Evolutionary conservation across 2,329 filamentous ascomycete genomes (phyloP).

Genomic region (Colletotrichum sp.): DNA sequence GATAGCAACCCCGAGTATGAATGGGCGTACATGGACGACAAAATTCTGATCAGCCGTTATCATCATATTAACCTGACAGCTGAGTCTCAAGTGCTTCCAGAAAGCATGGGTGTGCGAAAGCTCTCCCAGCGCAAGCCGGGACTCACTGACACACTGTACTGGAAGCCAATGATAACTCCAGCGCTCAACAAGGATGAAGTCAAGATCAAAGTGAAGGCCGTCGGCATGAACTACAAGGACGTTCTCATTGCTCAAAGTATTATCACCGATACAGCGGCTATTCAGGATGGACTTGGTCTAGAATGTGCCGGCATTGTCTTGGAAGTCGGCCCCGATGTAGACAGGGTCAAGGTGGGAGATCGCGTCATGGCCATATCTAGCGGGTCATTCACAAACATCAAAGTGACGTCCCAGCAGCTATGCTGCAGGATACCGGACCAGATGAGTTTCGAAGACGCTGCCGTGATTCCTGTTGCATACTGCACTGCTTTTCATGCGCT

Average conservation of each 20-base stretch:
- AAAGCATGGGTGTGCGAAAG: neutral
- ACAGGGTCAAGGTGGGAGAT: constrained; percentile 24
- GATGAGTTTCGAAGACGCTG: constrained; percentile 32
- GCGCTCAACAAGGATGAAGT: neutral
- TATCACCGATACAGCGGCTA: constrained; percentile 29
- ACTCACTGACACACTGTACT: neutral
- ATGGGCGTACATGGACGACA: constrained; percentile 29
- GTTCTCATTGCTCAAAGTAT: constrained; percentile 19
- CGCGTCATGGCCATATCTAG: constrained; percentile 30
- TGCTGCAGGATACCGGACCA: constrained; percentile 29
- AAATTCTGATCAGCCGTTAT: constrained; percentile 27
- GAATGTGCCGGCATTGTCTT: constrained; percentile 22
- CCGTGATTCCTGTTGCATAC: constrained; percentile 33
- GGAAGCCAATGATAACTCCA: neutral
- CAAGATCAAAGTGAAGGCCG: neutral
- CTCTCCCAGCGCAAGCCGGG: neutral
- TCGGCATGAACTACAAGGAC: constrained; percentile 12
- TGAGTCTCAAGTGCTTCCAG: constrained; percentile 13
- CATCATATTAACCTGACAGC: constrained; percentile 23
- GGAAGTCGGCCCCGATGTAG: constrained; percentile 21
- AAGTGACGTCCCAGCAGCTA: neutral
- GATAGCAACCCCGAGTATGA: constrained; percentile 30
- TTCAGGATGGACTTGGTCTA: constrained; percentile 24
- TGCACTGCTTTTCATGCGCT: constrained; percentile 32
- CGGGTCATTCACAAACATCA: constrained; percentile 1